Evolutionary conservation across 352 stramenopile species (phyloP), one percentile per base, ranked within the genome.

Genomic region (Phytopythium cucurbitacearum): DNA sequence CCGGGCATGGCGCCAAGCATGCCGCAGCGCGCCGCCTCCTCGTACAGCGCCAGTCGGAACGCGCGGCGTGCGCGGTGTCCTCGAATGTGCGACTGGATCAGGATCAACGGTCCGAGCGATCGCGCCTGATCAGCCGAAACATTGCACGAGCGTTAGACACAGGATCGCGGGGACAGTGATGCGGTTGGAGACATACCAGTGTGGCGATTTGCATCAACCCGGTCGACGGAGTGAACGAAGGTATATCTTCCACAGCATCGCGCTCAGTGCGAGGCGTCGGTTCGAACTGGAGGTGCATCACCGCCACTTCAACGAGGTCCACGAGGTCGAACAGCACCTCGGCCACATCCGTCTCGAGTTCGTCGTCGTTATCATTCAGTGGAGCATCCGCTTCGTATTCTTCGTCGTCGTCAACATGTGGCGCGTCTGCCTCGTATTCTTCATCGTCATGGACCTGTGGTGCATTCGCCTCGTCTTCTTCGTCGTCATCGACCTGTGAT

Each of bases 1-100:
- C 79, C 71, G 3, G 81, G 78, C 78, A 89, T 89, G 4, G 78
- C 81, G 21, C 81, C 81, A 0, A 91, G 67, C 38, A 91, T 76
- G 13, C 76, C 78, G 34, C 76, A 82, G 33, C 62, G 64, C 32
- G 87, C 56, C 1, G 80, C 76, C 50, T 91, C 74, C 40, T 86
- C 60, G 54, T 91, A 89, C 16, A 91, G 54, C 15, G 78, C 65
- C 40, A 80, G 43, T 21, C 74, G 78, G 57, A 89, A 88, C 11
- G 66, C 63, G 5, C 74, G 68, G 16, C 80, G 69, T 5, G 67
- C 61, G 8, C 61, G 63, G 45, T 89, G 69, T 3, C 78, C 76
- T 4, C 80, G 78, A 47, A 79, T 87, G 0, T 69, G 16, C 1
- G 76, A 72, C 60, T 91, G 80, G 51, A 89, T 81, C 6, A 58